Percentiles rank a stretch among this genome's conserved stretches.
Conservation (phyloP, 2,329 filamentous ascomycete genomes). For the Paraphoma chrysanthemicola region DNA sequence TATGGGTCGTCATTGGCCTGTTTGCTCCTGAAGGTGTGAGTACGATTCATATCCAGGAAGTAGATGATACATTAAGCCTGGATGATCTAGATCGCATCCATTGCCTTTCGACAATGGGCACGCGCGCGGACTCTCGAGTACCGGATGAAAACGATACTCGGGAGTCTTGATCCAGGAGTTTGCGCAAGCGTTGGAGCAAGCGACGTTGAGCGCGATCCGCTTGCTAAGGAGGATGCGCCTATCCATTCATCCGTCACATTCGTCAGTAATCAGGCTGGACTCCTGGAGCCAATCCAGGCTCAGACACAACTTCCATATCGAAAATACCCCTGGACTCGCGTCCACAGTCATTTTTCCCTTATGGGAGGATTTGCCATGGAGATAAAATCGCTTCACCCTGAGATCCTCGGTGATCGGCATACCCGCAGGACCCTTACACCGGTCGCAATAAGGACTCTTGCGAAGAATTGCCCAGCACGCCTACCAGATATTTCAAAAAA, state of each 20-base stretch:
- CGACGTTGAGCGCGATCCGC: background rate
- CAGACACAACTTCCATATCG: no score
- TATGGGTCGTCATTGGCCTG: conserved; percentile 11
- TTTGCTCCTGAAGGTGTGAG: conserved; percentile 14
- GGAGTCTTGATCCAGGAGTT: background rate
- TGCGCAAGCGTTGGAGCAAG: background rate
- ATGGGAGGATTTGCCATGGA: conserved; percentile 14
- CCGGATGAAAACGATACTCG: background rate
- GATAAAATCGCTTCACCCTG: no score
- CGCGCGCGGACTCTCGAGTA: background rate
- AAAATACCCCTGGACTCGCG: conserved; percentile 7
- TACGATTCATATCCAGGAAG: background rate
- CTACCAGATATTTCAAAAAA: conserved; percentile 1
- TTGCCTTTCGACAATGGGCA: conserved; percentile 2
- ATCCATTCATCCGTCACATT: background rate
- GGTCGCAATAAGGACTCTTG: background rate
- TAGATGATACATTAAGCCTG: background rate
- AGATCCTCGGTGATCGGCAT: background rate
- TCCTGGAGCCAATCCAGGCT: no score
- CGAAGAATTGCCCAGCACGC: background rate
- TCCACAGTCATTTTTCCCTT: conserved; percentile 9
- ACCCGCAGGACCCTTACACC: background rate
- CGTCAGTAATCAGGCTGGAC: background rate
- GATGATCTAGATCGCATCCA: conserved; percentile 3
- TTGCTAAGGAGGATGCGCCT: no score